These are phyloP conservation scores for Sideroxylon spinosum DNA, from an alignment of 179 eudicot species.

Conservation along the genomic window DNA sequence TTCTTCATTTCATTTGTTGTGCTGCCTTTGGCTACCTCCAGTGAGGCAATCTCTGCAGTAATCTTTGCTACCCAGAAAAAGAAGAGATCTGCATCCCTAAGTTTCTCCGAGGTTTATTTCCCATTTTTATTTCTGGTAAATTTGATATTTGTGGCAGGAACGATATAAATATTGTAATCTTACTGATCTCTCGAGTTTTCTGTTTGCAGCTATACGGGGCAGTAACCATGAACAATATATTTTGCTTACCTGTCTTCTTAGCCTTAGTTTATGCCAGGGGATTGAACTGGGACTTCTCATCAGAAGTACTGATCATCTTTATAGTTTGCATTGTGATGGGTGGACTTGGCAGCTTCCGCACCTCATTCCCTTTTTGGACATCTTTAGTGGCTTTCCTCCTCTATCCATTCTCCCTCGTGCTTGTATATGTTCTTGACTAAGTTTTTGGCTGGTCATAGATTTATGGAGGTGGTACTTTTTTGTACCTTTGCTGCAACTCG, in stretches of 20 bases:
- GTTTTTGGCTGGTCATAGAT: constrained; percentile 43
- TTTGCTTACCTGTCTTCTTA: constrained; percentile 72
- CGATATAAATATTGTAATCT: too few relatives aligned
- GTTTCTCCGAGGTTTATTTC: constrained; percentile 72
- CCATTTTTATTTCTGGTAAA: background rate
- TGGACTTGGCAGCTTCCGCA: constrained; percentile 61
- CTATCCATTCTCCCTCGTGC: constrained; percentile 69
- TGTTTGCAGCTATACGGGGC: constrained; percentile 68
- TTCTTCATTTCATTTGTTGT: constrained; percentile 84
- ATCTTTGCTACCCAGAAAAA: constrained; percentile 69
- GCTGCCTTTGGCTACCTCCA: constrained; percentile 76
- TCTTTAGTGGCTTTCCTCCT: constrained; percentile 55
- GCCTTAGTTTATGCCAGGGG: constrained; percentile 65
- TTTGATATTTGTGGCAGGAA: too few relatives aligned
- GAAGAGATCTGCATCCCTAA: constrained; percentile 63
- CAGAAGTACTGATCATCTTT: constrained; percentile 77
- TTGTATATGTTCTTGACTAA: constrained; percentile 79
- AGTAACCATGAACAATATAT: constrained; percentile 82
- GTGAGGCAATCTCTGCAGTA: constrained; percentile 88
- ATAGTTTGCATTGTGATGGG: constrained; percentile 78
- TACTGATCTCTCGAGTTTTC: background rate
- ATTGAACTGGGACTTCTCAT: constrained; percentile 78
- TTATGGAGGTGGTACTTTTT: too few relatives aligned
- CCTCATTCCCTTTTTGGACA: constrained; percentile 77
- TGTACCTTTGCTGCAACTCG: too few relatives aligned